Conservation (phyloP, 768 basidiomycete genomes). For the Hortiboletus campestris region DNA sequence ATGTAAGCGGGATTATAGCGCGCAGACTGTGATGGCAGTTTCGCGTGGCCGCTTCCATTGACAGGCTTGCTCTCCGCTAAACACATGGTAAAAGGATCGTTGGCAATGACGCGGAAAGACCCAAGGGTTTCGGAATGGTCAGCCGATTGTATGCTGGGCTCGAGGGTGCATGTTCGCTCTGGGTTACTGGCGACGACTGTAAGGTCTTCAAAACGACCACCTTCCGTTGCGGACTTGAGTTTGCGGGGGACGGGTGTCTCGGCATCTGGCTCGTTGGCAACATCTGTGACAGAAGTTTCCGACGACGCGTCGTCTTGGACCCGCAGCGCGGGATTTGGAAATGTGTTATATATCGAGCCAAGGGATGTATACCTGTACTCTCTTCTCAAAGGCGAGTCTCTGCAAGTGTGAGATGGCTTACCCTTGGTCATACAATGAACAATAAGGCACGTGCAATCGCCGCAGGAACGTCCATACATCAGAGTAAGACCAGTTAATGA, state of each 20-base stretch:
- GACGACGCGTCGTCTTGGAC: constrained; percentile 14
- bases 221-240: neutral
- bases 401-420: constrained; percentile 35
- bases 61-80: constrained; percentile 8
- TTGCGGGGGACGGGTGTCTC: constrained; percentile 4
- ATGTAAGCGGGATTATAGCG: constrained; percentile 80
- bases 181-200: constrained; percentile 22
- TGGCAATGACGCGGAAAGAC: constrained; percentile 18
- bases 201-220: neutral
- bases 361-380: constrained; percentile 87
- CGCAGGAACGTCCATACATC: constrained; percentile 90
- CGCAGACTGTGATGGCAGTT: constrained; percentile 9
- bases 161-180: constrained; percentile 16
- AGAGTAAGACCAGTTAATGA: constrained; percentile 91
- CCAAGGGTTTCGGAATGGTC: neutral
- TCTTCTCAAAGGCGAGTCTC: neutral
- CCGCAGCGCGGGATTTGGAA: constrained; percentile 82
- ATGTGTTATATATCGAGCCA: constrained; percentile 93
- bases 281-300: constrained; percentile 19
- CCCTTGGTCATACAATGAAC: constrained; percentile 89
- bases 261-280: constrained; percentile 19
- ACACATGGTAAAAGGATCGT: constrained; percentile 21
- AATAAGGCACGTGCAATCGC: constrained; percentile 77
- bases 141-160: constrained; percentile 1
- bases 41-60: neutral